Evolutionary conservation across 495 filamentous ascomycete genomes (phyloP), one percentile per base, ranked within the genome.

Genomic region (Penicillium tannophilum): DNA sequence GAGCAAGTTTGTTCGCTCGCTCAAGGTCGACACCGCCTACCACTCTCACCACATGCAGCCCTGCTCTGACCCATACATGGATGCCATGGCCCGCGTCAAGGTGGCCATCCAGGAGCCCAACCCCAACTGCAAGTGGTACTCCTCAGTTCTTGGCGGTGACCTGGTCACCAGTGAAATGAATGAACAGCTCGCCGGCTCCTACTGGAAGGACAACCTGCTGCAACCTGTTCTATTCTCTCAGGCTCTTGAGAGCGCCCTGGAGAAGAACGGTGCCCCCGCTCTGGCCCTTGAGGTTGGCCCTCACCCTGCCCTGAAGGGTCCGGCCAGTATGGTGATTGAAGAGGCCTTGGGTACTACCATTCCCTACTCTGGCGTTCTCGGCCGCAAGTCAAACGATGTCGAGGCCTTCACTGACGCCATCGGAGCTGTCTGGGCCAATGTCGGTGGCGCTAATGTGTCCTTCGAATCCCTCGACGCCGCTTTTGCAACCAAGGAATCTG

Each of bases 1-100:
- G 2, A 42, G 17, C 14, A 53, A 41, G 14, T 68, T 84, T 57
- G 68, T 67, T 0, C 50, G 81, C 1, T 7, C 59, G 0, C 63
- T 84, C 1, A 71, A 69, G 16, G 54, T 62, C 16, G 49, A 52
- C 8, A 58, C 46, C 14, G 55, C 51, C 7, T 62, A 62, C 19
- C 56, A 59, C 24, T 59, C 56, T 6, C 46, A 47, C 10, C 55
- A 58, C 14, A 58, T 58, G 55, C 17, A 11, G 3, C 17, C 14
- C 30, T 20, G 28, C 31, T 31, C 31, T 11, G 50, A 35, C 1
- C 28, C 31, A 20, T 52, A 52, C 31, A 16, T 39, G 30, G 33
- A 20, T 0, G 16, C 30, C 20, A 28, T 26, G 33, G 44, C 16
- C 6, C 23, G 12, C 14, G 16, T 41, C 30, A 47, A 39, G 30